phyloP scores from a whole-genome alignment of 352 stramenopile species.

The Phytophthora fragariaefolia region DNA sequence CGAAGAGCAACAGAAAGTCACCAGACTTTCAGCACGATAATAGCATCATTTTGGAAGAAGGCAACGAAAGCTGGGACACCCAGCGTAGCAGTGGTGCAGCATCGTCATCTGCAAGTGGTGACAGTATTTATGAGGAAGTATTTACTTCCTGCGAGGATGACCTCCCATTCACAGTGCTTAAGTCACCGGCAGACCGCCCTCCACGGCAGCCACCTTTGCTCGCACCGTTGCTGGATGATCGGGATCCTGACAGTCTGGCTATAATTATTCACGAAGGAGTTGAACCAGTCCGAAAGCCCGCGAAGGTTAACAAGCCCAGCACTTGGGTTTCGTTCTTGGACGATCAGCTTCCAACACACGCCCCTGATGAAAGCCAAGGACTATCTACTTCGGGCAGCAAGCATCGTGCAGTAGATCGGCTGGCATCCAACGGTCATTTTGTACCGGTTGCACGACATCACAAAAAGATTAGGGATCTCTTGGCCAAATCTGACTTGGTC shows the following conservation, averaged over 20 bases:
- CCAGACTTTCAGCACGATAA: conserved; percentile 18
- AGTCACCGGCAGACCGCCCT: conserved; percentile 39
- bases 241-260: conserved; percentile 20
- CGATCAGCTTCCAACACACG: conserved; percentile 41
- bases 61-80: conserved; percentile 19
- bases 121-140: conserved; percentile 61
- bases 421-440: conserved; percentile 28
- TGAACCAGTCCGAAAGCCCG: conserved; percentile 9
- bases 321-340: conserved; percentile 65
- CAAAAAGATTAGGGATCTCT: conserved; percentile 73
- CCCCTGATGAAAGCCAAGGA: conserved; percentile 4
- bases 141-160: conserved; percentile 57
- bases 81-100: conserved; percentile 27
- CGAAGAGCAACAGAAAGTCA: conserved; percentile 10
- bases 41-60: conserved; percentile 20
- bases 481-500: conserved; percentile 68
- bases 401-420: conserved; percentile 19
- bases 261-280: conserved; percentile 38
- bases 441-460: conserved; percentile 35
- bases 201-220: conserved; percentile 2
- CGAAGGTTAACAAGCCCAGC: conserved; percentile 12
- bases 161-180: conserved; percentile 69
- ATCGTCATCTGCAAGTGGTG: conserved; percentile 28
- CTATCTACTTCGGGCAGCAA: conserved; percentile 30
- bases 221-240: conserved; percentile 16